Conservation (phyloP, 169 alveolate genomes). For the Amoebophrya sp. region DNA sequence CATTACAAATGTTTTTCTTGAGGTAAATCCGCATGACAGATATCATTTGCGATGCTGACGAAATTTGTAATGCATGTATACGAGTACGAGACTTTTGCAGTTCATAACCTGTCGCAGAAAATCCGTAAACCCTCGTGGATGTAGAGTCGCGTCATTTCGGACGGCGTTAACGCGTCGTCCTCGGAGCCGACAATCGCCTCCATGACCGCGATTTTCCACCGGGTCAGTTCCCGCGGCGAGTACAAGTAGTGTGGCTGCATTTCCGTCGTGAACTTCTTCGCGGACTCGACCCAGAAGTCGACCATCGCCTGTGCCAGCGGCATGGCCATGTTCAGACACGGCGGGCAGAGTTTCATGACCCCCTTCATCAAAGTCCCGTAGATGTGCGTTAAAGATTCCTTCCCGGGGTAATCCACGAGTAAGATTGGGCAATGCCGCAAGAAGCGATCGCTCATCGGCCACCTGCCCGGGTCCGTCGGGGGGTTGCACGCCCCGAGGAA, state of each 20-base stretch:
- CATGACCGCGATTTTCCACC: conserved; percentile 92
- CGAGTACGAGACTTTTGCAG: no score
- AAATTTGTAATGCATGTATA: no score
- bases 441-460: conserved; percentile 90
- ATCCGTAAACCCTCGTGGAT: conserved; percentile 93
- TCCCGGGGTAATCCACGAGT: conserved; percentile 97
- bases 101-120: conserved; percentile 94
- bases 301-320: conserved; percentile 95
- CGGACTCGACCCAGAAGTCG: conserved; percentile 84
- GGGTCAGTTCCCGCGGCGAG: conserved; percentile 96
- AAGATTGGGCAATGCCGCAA: conserved; percentile 88
- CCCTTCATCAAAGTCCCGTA: conserved; percentile 95
- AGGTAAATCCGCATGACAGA: no score
- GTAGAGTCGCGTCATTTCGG: conserved; percentile 73
- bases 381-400: conserved; percentile 87
- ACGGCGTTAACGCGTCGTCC: conserved; percentile 30
- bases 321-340: conserved; percentile 60
- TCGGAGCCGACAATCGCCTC: conserved; percentile 56
- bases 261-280: conserved; percentile 87
- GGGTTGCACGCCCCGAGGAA: conserved; percentile 98
- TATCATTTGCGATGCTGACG: no score
- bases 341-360: conserved; percentile 77
- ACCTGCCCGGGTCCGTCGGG: conserved; percentile 97
- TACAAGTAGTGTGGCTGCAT: conserved; percentile 93
- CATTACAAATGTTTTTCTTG: no score